Evolutionary conservation across 139 green algal species (phyloP), one percentile per base, ranked within the genome.

Genomic region (Chlamydomonas sphaeroides): DNA sequence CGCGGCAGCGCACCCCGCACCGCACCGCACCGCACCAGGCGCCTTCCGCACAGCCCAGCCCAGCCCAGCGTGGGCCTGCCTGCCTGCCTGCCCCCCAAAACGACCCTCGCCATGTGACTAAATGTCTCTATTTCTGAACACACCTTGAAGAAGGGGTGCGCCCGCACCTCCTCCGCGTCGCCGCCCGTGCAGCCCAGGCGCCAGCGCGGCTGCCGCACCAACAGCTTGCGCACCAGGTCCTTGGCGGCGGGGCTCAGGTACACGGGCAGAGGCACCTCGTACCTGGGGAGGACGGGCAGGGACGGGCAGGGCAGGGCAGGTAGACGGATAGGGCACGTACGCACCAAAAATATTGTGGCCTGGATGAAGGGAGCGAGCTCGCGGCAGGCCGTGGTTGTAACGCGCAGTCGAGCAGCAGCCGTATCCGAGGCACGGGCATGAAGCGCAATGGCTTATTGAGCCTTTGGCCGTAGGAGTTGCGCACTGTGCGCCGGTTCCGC

Each of bases 171-270:
- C 61, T 65, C 75, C 23, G 75, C 75, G 32, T n/a, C 75, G 11
- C 62, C 61, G 23, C 61, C 61, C 1, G 56, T 42, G 62, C 75
- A 72, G n/a, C 75, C 75, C 75, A 82, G 42, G 28, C 75, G 75
- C 75, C 75, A 82, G 41, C 65, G 65, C 41, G 75, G 75, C 45
- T 82, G 75, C 42, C 75, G 75, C 62, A 72, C 62, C 61, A 82
- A 62, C 75, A 82, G 62, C 75, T 45, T 42, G 42, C 62, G 62
- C 62, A 82, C 7, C 75, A 82, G 41, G 41, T 82, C 75, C 10
- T 45, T 48, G 2, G 75, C 75, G 4, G 10, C 26, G 0, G 75
- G 75, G 32, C 62, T 73, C 5, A 82, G 61, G 75, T 82, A 82
- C 14, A 65, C 23, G 14, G 75, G 75, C 59, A 82, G 41, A 0